Evolutionary conservation across 2,329 filamentous ascomycete species (phyloP).

Genomic region (Malbranchea zuffiana): DNA sequence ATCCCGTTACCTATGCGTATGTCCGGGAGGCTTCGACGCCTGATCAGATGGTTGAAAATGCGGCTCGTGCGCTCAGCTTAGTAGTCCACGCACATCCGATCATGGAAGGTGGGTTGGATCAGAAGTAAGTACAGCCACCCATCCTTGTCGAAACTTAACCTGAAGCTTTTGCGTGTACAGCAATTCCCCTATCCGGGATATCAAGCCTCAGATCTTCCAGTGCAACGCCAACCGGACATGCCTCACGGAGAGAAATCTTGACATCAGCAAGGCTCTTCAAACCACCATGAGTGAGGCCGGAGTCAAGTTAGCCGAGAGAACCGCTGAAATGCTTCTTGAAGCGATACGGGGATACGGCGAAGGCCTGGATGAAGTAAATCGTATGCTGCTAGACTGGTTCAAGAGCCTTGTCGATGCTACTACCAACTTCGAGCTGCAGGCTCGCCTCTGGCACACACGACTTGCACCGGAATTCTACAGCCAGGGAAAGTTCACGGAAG

Average conservation of each 20-base stretch:
- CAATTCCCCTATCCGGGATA: background rate
- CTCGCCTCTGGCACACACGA: constrained; percentile 5
- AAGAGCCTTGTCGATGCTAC: constrained; percentile 1
- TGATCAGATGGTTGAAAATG: constrained; percentile 2
- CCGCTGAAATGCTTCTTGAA: constrained; percentile 7
- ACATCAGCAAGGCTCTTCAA: constrained; percentile 1
- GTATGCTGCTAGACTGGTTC: constrained; percentile 4
- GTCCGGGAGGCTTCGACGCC: constrained; percentile 3
- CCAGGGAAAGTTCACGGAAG: constrained; percentile 3
- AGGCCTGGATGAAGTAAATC: constrained; percentile 2
- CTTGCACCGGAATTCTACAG: constrained; percentile 9
- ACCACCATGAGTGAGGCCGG: background rate
- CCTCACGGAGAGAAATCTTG: background rate
- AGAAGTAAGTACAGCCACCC: constrained; percentile 1
- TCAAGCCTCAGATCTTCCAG: constrained; percentile 2
- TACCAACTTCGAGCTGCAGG: background rate
- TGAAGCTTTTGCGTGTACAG: background rate
- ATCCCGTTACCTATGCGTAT: constrained; percentile 7
- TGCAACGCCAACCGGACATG: constrained; percentile 4
- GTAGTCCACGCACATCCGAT: constrained; percentile 7
- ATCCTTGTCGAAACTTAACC: background rate
- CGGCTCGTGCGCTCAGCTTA: constrained; percentile 5
- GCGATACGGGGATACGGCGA: constrained; percentile 7
- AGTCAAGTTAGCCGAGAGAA: background rate
- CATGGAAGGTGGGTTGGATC: constrained; percentile 1